These are phyloP conservation scores for Lachancea sp. DNA, from an alignment of 805 yeast species.

Conservation along the genomic window DNA sequence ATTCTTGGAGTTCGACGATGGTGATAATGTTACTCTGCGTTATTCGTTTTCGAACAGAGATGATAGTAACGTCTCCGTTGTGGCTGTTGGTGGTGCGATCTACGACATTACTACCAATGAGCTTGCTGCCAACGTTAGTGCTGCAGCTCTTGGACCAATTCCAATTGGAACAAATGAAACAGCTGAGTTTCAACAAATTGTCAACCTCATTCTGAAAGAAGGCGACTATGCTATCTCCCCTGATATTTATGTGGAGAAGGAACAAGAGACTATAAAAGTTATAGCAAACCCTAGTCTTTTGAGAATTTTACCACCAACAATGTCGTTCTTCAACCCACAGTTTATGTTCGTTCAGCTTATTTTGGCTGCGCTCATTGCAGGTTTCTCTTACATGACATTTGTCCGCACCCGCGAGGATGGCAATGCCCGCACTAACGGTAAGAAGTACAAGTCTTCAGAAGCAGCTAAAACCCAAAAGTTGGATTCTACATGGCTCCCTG, in stretches of 20 bases:
- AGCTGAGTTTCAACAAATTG: conserved; percentile 47
- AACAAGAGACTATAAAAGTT: conserved; percentile 46
- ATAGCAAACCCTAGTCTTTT: conserved; percentile 55
- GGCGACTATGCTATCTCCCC: conserved; percentile 56
- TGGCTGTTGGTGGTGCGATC: conserved; percentile 66
- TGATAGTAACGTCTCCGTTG: conserved; percentile 43
- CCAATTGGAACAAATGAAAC: conserved; percentile 44
- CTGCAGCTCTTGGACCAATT: conserved; percentile 57
- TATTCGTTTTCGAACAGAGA: conserved; percentile 52
- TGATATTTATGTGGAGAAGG: conserved; percentile 45
- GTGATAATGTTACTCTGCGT: conserved; percentile 46
- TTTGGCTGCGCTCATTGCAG: conserved; percentile 43
- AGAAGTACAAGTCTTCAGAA: not conserved
- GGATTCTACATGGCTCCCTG: conserved; percentile 15
- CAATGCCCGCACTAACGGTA: not conserved
- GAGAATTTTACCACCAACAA: conserved; percentile 52
- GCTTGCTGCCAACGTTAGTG: conserved; percentile 54
- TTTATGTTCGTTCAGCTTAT: conserved; percentile 56
- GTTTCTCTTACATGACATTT: conserved; percentile 39
- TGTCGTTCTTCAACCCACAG: conserved; percentile 69
- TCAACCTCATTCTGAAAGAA: conserved; percentile 53
- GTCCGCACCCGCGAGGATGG: not conserved
- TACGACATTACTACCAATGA: conserved; percentile 49
- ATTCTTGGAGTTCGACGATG: conserved; percentile 41
- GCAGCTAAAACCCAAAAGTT: not conserved